phyloP scores from a whole-genome alignment of 1,284 basidiomycete genomes.

The Heliocybe sulcata region DNA sequence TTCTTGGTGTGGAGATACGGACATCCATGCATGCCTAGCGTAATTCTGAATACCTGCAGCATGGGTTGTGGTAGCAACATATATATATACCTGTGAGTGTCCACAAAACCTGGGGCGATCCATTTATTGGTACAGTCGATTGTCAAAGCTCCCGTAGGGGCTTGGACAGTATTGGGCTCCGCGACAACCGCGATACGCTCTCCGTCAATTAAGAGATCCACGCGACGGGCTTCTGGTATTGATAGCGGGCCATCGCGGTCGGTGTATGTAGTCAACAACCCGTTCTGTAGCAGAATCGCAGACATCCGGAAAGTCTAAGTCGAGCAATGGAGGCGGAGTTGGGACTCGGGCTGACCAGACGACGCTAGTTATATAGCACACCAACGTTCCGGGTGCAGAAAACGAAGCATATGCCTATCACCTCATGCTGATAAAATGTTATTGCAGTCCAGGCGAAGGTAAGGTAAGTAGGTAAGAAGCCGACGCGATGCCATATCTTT shows the following conservation, averaged over 20 bases:
- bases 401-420: too few species aligned
- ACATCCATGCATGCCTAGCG: conserved; percentile 23
- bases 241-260: conserved; percentile 13
- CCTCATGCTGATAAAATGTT: too few species aligned
- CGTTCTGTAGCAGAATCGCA: conserved; percentile 1
- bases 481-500: too few species aligned
- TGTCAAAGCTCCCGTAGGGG: conserved; percentile 6
- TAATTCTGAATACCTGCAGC: neutral
- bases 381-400: too few species aligned
- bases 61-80: too few species aligned
- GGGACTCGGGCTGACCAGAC: too few species aligned
- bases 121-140: conserved; percentile 23
- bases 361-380: too few species aligned
- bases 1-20: conserved; percentile 12
- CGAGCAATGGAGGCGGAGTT: conserved; percentile 8
- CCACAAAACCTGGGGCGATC: conserved; percentile 23
- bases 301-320: neutral
- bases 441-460: too few species aligned
- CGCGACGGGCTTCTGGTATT: conserved; percentile 8
- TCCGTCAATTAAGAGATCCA: conserved; percentile 21
- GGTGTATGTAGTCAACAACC: conserved; percentile 17
- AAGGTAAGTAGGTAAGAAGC: too few species aligned
- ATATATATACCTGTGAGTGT: conserved; percentile 22
- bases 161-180: conserved; percentile 8
- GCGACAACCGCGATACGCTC: conserved; percentile 12